Base-by-base conservation (phyloP, 305 asterid genomes). In the Lippia alba region DNA sequence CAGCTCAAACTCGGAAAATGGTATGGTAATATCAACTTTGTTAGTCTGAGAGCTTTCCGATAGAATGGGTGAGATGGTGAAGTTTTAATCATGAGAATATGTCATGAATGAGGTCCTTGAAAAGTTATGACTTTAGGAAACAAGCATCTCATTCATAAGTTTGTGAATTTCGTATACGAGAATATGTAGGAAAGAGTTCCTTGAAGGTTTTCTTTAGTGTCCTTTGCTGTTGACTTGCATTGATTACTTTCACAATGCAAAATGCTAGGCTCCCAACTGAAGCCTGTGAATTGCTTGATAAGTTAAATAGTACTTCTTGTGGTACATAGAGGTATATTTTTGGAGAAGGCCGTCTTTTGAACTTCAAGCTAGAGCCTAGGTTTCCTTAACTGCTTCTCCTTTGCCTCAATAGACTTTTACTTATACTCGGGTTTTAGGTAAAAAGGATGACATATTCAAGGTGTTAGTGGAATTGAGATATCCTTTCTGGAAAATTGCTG, bases 1-100 rank as follows among this genome's bases (percentile, higher is more conserved):
- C 87, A 24, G 80, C 86, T 57, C 95, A 80, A 85, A 77, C 75
- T 36, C 85, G 83, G 2, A 63, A 72, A 81, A 77, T 75, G 97
- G 98, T 93, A 84, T 46, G 83, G 6, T 64, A 60, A 58, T 53
- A 33, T 67, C 60, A 18, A 6, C 67, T 64, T 49, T 61, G 62
- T 72, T 32, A 49, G 65, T 59, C 48, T 61, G 32, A 20, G 60
- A 19, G 73, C 56, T 49, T 61, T 69, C 50, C 51, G 30, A 20
- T 67, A 30, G 45, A 40, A 68, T 69, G 55, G 74, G 49, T 53
- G n/a, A 17, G 71, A 48, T 56, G 56, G 36, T 45, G 61, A 71
- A 44, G 49, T 54, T 64, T 70, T 45, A 50, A 49, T 56, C 46
- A 36, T 24, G 53, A 57, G 57, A 64, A 55, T 36, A 48, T 66